Conservation (phyloP, 169 alveolate genomes). For the Eimeria acervulina region DNA sequence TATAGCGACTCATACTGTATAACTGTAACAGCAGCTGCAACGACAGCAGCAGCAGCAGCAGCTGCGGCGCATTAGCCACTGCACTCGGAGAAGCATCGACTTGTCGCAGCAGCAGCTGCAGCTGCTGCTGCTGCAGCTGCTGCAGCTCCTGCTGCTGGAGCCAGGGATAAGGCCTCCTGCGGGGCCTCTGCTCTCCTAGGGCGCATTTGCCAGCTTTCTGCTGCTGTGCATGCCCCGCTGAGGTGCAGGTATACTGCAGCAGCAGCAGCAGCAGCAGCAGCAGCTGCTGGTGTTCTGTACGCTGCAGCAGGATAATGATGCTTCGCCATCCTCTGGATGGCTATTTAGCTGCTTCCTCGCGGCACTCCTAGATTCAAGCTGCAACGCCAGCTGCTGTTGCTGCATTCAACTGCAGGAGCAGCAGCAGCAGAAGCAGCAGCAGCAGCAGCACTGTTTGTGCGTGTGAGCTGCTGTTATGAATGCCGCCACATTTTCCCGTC, state of each 20-base stretch:
- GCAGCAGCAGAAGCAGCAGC: slow-evolving; percentile 4
- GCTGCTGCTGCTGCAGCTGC: neutral
- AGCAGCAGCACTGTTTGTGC: neutral
- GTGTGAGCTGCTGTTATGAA: neutral
- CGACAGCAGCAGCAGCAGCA: slow-evolving; percentile 29
- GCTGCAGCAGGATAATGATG: neutral
- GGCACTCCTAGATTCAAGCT: neutral
- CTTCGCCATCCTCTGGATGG: neutral
- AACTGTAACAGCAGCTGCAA: neutral
- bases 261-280: neutral
- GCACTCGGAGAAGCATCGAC: neutral
- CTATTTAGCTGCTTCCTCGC: neutral
- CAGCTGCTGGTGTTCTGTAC: neutral
- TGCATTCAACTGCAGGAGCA: neutral
- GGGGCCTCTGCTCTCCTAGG: too few species aligned
- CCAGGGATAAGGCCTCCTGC: too few species aligned
- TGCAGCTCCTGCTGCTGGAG: neutral
- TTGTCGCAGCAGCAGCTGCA: neutral
- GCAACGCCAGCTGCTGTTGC: neutral
- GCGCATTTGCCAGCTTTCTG: neutral
- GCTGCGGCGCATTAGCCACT: neutral
- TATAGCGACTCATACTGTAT: neutral
- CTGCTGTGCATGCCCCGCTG: neutral
- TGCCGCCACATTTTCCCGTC: neutral
- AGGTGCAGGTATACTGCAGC: neutral